Conservation (phyloP, 2,329 filamentous ascomycete species). For the Neofusicoccum sp. region DNA sequence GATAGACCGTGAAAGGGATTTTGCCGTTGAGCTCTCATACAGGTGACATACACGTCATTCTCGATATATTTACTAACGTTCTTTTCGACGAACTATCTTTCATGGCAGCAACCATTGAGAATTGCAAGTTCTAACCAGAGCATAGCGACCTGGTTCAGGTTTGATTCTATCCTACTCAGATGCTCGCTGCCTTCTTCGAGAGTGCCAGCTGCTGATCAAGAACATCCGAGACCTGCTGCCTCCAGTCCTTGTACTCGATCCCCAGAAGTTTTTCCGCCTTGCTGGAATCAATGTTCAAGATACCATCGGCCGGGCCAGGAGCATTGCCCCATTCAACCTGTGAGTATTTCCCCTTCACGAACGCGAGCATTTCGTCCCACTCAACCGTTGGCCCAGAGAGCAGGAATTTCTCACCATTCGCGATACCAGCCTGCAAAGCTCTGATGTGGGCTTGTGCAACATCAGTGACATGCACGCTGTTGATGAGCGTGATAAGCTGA, state of each 20-base stretch:
- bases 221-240: slow-evolving; percentile 8
- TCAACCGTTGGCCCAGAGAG: slow-evolving; percentile 15
- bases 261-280: slow-evolving; percentile 23
- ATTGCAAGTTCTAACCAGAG: too few relatives aligned
- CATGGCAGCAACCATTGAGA: too few relatives aligned
- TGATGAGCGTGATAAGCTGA: slow-evolving; percentile 20
- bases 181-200: not conserved
- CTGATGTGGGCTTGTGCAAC: slow-evolving; percentile 28
- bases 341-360: slow-evolving; percentile 23
- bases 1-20: too few relatives aligned
- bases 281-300: slow-evolving; percentile 16
- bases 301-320: slow-evolving; percentile 9
- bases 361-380: slow-evolving; percentile 23
- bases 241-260: slow-evolving; percentile 18
- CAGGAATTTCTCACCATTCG: slow-evolving; percentile 21
- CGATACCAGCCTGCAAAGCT: slow-evolving; percentile 19
- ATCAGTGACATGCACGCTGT: slow-evolving; percentile 28
- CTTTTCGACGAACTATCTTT: too few relatives aligned
- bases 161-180: too few relatives aligned
- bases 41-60: too few relatives aligned
- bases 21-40: too few relatives aligned
- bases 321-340: slow-evolving; percentile 19
- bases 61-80: too few relatives aligned
- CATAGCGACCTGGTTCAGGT: too few relatives aligned
- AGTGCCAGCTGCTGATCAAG: slow-evolving; percentile 11